Conservation (phyloP, 2,329 filamentous ascomycete species). For the Fusarium illudens region DNA sequence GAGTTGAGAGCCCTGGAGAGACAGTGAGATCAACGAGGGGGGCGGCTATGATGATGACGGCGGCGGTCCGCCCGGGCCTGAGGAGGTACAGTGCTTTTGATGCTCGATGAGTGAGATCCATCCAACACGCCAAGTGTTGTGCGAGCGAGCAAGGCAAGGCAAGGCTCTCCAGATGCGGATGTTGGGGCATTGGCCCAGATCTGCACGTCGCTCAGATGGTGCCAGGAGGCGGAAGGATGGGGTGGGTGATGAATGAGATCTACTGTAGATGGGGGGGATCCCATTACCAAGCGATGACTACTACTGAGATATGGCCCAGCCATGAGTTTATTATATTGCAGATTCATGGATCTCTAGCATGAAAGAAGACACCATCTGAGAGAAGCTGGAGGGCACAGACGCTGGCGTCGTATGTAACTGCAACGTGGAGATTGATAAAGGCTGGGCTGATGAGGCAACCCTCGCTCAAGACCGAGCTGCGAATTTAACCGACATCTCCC, state of each 20-base stretch:
- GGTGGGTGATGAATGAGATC: conserved; percentile 1
- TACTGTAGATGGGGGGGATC: conserved; percentile 1
- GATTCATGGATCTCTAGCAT: background rate
- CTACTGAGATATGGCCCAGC: background rate
- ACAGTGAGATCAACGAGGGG: too few relatives aligned
- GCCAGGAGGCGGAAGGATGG: conserved; percentile 12
- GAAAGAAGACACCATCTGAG: background rate
- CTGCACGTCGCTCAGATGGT: conserved; percentile 32
- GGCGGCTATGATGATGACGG: background rate
- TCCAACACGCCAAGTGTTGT: background rate
- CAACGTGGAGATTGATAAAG: conserved; percentile 6
- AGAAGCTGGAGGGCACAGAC: background rate
- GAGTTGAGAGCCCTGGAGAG: background rate
- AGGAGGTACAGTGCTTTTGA: conserved; percentile 3
- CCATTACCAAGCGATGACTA: conserved; percentile 20
- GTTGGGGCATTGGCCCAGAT: conserved; percentile 11
- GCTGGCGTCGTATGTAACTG: background rate
- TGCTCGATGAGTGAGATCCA: background rate
- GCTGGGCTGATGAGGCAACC: background rate
- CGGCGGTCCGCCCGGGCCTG: conserved; percentile 10
- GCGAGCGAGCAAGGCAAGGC: conserved; percentile 3
- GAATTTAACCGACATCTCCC: background rate
- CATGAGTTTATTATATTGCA: background rate
- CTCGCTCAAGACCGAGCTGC: background rate
- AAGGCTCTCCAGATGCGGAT: conserved; percentile 26